Percentiles rank a stretch among this genome's conserved stretches.
Evolutionary conservation across 495 filamentous ascomycete genomes (phyloP).

Genomic region (Viridothelium virens): DNA sequence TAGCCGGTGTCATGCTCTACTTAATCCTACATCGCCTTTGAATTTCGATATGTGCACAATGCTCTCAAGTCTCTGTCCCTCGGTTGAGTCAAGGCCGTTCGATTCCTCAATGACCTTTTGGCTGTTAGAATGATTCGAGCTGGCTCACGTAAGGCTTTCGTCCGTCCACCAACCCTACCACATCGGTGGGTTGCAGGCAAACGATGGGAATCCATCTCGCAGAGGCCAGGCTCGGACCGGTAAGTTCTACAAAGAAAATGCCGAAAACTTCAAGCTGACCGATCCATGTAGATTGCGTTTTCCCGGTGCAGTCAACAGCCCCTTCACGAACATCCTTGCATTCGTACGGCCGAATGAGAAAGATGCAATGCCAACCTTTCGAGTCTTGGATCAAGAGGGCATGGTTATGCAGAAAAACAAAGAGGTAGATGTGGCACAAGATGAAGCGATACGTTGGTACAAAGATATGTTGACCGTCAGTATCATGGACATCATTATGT

Average conservation of each 20-base stretch:
- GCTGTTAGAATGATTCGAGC: not conserved
- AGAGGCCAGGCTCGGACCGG: conserved; percentile 62
- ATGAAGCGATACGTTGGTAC: conserved; percentile 59
- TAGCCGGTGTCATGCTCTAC: not conserved
- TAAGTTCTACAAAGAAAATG: conserved; percentile 26
- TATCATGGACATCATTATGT: conserved; percentile 93
- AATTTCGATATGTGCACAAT: not conserved
- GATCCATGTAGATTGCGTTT: conserved; percentile 60
- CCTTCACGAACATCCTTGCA: conserved; percentile 69
- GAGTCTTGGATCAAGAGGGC: conserved; percentile 77
- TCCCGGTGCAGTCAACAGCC: conserved; percentile 89
- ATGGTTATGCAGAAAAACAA: conserved; percentile 62
- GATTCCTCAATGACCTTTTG: not conserved
- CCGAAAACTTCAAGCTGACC: not conserved
- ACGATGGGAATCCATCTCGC: conserved; percentile 55
- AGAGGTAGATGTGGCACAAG: conserved; percentile 56
- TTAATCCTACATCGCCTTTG: not conserved
- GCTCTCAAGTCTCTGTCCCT: not conserved
- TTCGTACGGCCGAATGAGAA: conserved; percentile 62
- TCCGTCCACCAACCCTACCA: not conserved
- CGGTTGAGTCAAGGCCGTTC: not conserved
- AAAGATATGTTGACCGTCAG: conserved; percentile 67
- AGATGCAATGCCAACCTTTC: conserved; percentile 75
- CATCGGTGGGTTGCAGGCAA: conserved; percentile 3
- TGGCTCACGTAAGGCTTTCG: not conserved